Evolutionary conservation across 164 flowering plant genomes (phyloP).

Genomic region (Pachysandra terminalis): DNA sequence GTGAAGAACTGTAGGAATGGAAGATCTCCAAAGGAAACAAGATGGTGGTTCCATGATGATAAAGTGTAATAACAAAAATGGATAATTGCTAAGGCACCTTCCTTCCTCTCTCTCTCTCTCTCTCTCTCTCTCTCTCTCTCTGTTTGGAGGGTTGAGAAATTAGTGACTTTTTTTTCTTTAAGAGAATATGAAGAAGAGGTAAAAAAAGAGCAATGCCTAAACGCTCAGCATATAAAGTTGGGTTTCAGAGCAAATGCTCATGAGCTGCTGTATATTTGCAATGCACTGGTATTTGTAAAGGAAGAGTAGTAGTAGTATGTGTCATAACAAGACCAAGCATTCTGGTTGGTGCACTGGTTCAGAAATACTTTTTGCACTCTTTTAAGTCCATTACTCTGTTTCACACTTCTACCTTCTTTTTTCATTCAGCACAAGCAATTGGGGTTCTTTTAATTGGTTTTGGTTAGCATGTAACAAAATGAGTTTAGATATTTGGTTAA

Average conservation of each 20-base stretch:
- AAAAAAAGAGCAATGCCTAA: slow-evolving; percentile 4
- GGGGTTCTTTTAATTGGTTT: too few relatives aligned
- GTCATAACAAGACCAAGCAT: neutral
- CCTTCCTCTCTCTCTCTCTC: too few relatives aligned
- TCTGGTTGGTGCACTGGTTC: neutral
- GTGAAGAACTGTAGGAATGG: slow-evolving; percentile 64
- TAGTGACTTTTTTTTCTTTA: too few relatives aligned
- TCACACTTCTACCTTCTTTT: too few relatives aligned
- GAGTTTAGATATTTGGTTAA: too few relatives aligned
- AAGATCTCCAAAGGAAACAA: slow-evolving; percentile 59
- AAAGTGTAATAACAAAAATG: slow-evolving; percentile 32
- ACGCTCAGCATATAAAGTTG: slow-evolving; percentile 8
- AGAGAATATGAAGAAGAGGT: neutral
- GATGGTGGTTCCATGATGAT: slow-evolving; percentile 75
- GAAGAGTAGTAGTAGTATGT: slow-evolving; percentile 16
- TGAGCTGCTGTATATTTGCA: slow-evolving; percentile 19
- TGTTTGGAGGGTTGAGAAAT: slow-evolving; percentile 2
- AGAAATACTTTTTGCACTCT: neutral
- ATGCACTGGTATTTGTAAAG: slow-evolving; percentile 26
- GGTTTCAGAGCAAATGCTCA: neutral
- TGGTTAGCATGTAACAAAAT: too few relatives aligned
- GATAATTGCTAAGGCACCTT: neutral
- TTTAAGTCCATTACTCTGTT: neutral
- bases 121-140: too few relatives aligned
- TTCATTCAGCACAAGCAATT: too few relatives aligned